Conservation (phyloP, 2,329 filamentous ascomycete species). For the Aspergillus bombycis region DNA sequence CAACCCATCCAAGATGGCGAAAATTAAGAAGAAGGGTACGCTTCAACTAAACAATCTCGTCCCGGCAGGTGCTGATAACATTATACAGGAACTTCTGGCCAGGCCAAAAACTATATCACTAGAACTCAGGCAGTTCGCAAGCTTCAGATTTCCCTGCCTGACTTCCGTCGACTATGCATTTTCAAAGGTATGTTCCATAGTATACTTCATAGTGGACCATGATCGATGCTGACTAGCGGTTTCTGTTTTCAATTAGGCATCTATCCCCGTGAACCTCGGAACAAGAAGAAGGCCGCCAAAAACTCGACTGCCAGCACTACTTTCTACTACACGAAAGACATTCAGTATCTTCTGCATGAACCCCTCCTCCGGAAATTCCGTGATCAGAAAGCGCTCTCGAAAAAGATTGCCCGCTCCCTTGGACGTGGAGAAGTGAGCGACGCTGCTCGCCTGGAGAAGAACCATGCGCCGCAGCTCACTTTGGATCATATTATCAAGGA, state of each 20-base stretch:
- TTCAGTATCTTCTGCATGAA: slow-evolving; percentile 97
- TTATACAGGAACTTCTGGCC: slow-evolving; percentile 72
- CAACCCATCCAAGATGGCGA: slow-evolving; percentile 60
- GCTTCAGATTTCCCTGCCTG: slow-evolving; percentile 93
- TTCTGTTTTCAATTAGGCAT: slow-evolving; percentile 60
- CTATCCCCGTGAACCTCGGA: slow-evolving; percentile 94
- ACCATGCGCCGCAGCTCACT: slow-evolving; percentile 83
- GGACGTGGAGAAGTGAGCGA: slow-evolving; percentile 89
- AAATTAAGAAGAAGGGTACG: slow-evolving; percentile 85
- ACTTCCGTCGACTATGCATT: slow-evolving; percentile 97
- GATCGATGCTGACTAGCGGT: slow-evolving; percentile 14
- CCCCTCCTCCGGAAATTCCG: slow-evolving; percentile 92
- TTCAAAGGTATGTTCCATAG: slow-evolving; percentile 74
- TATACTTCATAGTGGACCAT: slow-evolving; percentile 12
- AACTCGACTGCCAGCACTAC: slow-evolving; percentile 88
- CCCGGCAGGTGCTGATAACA: slow-evolving; percentile 5
- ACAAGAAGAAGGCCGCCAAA: slow-evolving; percentile 95
- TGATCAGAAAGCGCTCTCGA: slow-evolving; percentile 93
- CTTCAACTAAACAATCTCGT: neutral
- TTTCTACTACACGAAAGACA: slow-evolving; percentile 91
- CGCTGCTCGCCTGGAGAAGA: slow-evolving; percentile 87
- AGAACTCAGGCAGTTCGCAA: slow-evolving; percentile 96
- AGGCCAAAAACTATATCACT: slow-evolving; percentile 98
- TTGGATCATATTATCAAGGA: slow-evolving; percentile 97
- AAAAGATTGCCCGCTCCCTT: slow-evolving; percentile 93